Base-by-base conservation (phyloP, 768 basidiomycete species). In the Russula sp. region DNA sequence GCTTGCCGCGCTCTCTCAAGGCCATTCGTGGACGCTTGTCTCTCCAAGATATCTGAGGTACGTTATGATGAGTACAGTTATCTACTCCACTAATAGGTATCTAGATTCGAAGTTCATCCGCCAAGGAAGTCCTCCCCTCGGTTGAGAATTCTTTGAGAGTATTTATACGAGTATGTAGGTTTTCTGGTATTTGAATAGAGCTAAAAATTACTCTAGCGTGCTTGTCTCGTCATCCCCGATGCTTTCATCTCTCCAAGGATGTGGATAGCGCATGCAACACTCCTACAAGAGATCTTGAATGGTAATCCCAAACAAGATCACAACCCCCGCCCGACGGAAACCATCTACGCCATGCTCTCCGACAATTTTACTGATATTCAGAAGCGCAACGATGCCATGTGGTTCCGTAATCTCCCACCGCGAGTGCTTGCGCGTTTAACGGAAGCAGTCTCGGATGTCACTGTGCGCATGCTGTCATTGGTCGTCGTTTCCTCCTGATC, bases 321-420 rank as follows among this genome's bases (percentile, higher is more conserved):
- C 61, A 71, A 10, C 4, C 34, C 55, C 1, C 48, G 60, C 6
- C 53, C 53, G 10, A 59, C 49, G 28, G 64, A 64, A 61, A 71
- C 55, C 62, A 71, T 85, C 65, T 82, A 75, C 53, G 79, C 76
- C 51, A 75, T 77, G 1, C 76, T 92, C 38, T 72, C 79, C 5
- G 82, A 84, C 56, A 84, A 86, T 62, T 80, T 90, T 52, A 75
- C 77, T n/a, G 88, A 90, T 69, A 84, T 94, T 28, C 85, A 82
- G 66, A 78, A 81, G 59, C 81, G 94, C 61, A 94, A 94, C 64
- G 89, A 94, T 64, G 88, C 89, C 2, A 85, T 93, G 81, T 73
- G 89, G 36, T 91, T 93, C 65, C 80, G 80, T 49, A 84, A 83
- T 67, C 79, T 87, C 10, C 86, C 88, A 40, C 79, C 83, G 0